A percentile compares a stretch with the other conserved stretches of the same genome.
Evolutionary conservation across 371 early-diverging fungal genomes (phyloP).

Genomic region (Funneliformis caledonium): DNA sequence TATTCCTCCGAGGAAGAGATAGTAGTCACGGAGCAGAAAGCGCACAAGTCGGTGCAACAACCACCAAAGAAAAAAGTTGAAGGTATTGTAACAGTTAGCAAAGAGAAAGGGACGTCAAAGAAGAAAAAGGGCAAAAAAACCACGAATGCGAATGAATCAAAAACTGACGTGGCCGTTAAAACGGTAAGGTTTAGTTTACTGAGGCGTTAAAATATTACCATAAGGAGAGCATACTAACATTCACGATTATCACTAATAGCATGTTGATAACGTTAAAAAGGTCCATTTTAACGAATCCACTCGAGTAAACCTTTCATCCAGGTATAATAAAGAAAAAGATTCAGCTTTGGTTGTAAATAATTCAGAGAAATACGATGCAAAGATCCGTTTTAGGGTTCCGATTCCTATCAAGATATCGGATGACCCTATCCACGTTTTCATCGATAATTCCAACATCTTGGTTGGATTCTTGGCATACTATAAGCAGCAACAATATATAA

Average conservation of each 20-base stretch:
- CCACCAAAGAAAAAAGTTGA: slow-evolving; percentile 17
- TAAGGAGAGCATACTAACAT: background rate
- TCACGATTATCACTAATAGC: background rate
- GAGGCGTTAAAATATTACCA: background rate
- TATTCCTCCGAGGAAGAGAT: slow-evolving; percentile 39
- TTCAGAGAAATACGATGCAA: background rate
- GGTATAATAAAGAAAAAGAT: background rate
- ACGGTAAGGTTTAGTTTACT: background rate
- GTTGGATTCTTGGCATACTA: slow-evolving; percentile 46
- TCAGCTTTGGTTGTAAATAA: slow-evolving; percentile 1
- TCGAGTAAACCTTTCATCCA: background rate
- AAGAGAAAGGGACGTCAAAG: background rate
- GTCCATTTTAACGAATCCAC: slow-evolving; percentile 4
- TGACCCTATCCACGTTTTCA: slow-evolving; percentile 46
- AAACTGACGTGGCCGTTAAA: background rate
- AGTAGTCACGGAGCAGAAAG: slow-evolving; percentile 7
- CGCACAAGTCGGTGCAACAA: slow-evolving; percentile 1
- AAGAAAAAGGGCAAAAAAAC: slow-evolving; percentile 22
- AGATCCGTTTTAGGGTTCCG: slow-evolving; percentile 3
- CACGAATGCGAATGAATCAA: background rate
- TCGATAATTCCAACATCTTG: slow-evolving; percentile 53
- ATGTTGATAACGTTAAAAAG: background rate
- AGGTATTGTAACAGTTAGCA: background rate
- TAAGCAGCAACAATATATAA: slow-evolving; percentile 21
- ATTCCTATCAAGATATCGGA: slow-evolving; percentile 34